These are phyloP conservation scores for Xylaria scruposa DNA, from an alignment of 495 filamentous ascomycete genomes.

Conservation along the genomic window DNA sequence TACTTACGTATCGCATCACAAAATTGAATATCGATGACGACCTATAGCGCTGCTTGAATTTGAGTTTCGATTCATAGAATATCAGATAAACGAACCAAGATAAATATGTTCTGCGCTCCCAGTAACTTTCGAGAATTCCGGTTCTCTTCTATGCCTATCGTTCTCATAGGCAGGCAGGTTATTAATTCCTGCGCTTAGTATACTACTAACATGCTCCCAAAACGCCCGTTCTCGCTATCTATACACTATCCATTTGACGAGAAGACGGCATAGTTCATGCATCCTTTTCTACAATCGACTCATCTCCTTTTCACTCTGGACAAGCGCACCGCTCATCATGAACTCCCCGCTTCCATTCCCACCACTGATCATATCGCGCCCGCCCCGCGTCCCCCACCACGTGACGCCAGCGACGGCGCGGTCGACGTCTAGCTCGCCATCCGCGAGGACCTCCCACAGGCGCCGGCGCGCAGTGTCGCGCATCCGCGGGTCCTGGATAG, in stretches of 20 bases:
- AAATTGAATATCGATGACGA: slow-evolving; percentile 8
- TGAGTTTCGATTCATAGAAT: background rate
- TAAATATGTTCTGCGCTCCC: background rate
- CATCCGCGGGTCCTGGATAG: slow-evolving; percentile 65
- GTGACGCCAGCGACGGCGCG: slow-evolving; percentile 77
- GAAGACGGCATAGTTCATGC: background rate
- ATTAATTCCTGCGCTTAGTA: background rate
- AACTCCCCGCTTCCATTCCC: slow-evolving; percentile 22
- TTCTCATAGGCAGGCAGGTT: background rate
- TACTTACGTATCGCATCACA: background rate
- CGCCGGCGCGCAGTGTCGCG: slow-evolving; percentile 70
- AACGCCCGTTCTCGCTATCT: background rate
- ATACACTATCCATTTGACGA: background rate
- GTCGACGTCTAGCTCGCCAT: slow-evolving; percentile 93
- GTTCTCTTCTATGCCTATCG: background rate
- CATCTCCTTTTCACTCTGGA: slow-evolving; percentile 24
- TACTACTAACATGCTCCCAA: background rate
- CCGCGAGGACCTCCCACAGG: slow-evolving; percentile 84
- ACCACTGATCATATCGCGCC: slow-evolving; percentile 44
- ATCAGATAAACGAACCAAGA: background rate
- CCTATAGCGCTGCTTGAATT: slow-evolving; percentile 7
- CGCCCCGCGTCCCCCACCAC: slow-evolving; percentile 76
- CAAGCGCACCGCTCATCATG: slow-evolving; percentile 57
- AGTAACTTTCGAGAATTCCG: background rate
- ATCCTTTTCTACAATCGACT: slow-evolving; percentile 33